These are phyloP conservation scores for Fusarium newnesense DNA, from an alignment of 2,329 filamentous ascomycete species.

Conservation along the genomic window DNA sequence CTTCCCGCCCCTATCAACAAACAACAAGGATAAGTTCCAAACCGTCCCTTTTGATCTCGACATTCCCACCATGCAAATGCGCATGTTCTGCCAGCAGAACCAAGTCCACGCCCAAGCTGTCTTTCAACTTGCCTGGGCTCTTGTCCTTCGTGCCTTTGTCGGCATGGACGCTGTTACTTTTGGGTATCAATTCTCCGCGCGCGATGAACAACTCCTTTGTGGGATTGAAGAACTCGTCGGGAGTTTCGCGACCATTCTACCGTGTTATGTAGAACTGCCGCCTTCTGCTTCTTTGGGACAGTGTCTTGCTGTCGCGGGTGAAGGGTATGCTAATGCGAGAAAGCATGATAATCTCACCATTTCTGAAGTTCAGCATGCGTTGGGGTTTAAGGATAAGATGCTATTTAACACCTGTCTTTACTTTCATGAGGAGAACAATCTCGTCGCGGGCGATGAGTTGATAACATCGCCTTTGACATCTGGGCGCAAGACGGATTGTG, in stretches of 20 bases:
- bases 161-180: slow-evolving; percentile 65
- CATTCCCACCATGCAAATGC: slow-evolving; percentile 53
- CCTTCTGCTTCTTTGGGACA: slow-evolving; percentile 47
- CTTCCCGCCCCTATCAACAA: slow-evolving; percentile 55
- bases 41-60: slow-evolving; percentile 54
- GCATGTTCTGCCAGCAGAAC: slow-evolving; percentile 55
- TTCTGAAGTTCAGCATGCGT: slow-evolving; percentile 58
- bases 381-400: slow-evolving; percentile 53
- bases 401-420: slow-evolving; percentile 64
- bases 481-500: slow-evolving; percentile 56
- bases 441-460: not conserved
- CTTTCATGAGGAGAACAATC: slow-evolving; percentile 54
- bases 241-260: slow-evolving; percentile 55
- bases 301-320: slow-evolving; percentile 48
- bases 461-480: slow-evolving; percentile 30
- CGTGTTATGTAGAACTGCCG: slow-evolving; percentile 50
- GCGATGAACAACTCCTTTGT: slow-evolving; percentile 55
- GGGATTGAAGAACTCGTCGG: slow-evolving; percentile 57
- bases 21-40: slow-evolving; percentile 44
- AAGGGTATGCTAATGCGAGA: slow-evolving; percentile 32
- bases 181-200: slow-evolving; percentile 60
- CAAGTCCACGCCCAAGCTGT: slow-evolving; percentile 59
- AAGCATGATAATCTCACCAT: slow-evolving; percentile 58
- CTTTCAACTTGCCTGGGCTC: slow-evolving; percentile 68
- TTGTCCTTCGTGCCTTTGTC: slow-evolving; percentile 66